Conservation (phyloP, 768 basidiomycete species). For the Crucibulum laeve region DNA sequence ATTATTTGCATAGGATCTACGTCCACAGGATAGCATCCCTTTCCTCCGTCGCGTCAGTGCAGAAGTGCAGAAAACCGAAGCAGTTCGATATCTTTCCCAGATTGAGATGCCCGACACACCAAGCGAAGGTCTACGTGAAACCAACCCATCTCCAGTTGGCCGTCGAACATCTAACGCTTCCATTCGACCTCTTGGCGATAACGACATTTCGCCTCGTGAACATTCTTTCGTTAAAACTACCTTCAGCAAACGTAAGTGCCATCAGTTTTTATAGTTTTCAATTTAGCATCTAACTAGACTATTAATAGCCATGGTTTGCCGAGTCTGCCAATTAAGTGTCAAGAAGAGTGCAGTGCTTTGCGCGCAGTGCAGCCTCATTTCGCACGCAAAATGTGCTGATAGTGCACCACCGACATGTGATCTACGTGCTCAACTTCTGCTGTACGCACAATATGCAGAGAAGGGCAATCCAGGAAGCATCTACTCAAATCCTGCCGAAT, state of each 20-base stretch:
- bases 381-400: slow-evolving; percentile 71
- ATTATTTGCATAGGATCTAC: slow-evolving; percentile 52
- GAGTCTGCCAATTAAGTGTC: slow-evolving; percentile 74
- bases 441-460: slow-evolving; percentile 77
- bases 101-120: slow-evolving; percentile 41
- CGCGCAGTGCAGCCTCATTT: slow-evolving; percentile 84
- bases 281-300: slow-evolving; percentile 8
- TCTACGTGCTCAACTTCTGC: slow-evolving; percentile 72
- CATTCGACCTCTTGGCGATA: slow-evolving; percentile 32
- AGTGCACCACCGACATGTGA: slow-evolving; percentile 81
- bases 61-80: slow-evolving; percentile 75
- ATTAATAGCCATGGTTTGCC: slow-evolving; percentile 73
- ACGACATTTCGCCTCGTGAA: slow-evolving; percentile 58
- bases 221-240: slow-evolving; percentile 91
- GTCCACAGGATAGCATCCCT: slow-evolving; percentile 92
- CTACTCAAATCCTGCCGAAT: slow-evolving; percentile 51
- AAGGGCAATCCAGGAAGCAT: slow-evolving; percentile 50
- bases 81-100: slow-evolving; percentile 47
- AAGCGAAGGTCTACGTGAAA: slow-evolving; percentile 22
- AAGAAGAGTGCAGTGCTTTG: slow-evolving; percentile 89
- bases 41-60: slow-evolving; percentile 89
- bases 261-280: slow-evolving; percentile 5
- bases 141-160: slow-evolving; percentile 25
- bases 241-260: slow-evolving; percentile 80
- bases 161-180: slow-evolving; percentile 37